Base-by-base conservation (phyloP, 306 rosid genomes). In the Oemleria cerasiformis region DNA sequence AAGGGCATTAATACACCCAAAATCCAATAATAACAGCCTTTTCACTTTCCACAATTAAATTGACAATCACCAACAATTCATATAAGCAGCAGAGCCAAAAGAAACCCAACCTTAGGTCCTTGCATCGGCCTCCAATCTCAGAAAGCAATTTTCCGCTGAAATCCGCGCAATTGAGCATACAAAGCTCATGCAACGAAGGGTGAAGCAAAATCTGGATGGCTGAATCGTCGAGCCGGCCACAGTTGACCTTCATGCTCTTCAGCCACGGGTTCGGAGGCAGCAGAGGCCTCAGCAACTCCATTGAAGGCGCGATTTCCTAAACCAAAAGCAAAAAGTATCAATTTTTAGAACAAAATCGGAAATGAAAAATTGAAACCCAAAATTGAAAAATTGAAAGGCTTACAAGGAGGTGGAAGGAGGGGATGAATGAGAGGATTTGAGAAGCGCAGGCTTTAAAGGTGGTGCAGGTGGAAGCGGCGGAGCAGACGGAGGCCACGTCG, bases 71-170 rank as follows among this genome's bases (percentile, higher is more conserved):
- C 14, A 39, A 30, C 15, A 51, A 23, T 40, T 7, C 9, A 9
- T 1, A 44, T 12, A 8, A 30, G 9, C 44, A 48, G 17, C 49
- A 41, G 2, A 59, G 39, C 49, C 20, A 65, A 38, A 4, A 63
- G 2, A 7, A 30, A 34, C 16, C 80, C 73, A 75, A 89, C 96
- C 98, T 92, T 34, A 92, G 75, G 47, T 81, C 86, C 70, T 73
- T 82, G 92, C 98, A 94, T 14, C 79, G 77, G 68, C 60, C 74
- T n/a, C 98, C 96, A 11, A 94, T 89, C 78, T 94, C 81, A 50
- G 90, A 87, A 13, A 94, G 92, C 77, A 94, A 83, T 55, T 86
- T 89, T 14, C 98, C 98, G 40, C 85, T 94, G 58, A 94, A 94
- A 74, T 87, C 96, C 21, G 85, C 66, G 81, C 97, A 94, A 45